Evolutionary conservation across 2,329 filamentous ascomycete species (phyloP).

Genomic region (Neonectria sp.): DNA sequence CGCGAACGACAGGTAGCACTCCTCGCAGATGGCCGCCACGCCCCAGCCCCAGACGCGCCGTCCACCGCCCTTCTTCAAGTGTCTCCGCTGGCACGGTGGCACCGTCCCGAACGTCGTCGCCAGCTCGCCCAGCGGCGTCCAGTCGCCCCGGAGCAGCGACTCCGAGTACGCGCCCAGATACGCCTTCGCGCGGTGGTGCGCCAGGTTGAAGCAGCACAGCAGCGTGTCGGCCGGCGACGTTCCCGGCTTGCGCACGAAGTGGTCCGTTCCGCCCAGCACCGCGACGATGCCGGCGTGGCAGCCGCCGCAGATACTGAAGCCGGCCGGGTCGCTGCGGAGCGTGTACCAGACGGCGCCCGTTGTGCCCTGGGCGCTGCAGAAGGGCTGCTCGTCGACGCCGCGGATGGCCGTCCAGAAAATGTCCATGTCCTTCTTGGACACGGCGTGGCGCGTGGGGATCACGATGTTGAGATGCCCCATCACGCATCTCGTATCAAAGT

Average conservation of each 20-base stretch:
- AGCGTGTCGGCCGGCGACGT: conserved; percentile 34
- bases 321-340: conserved; percentile 47
- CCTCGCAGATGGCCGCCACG: conserved; percentile 53
- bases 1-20: conserved; percentile 54
- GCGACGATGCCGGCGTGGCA: conserved; percentile 54
- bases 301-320: conserved; percentile 55
- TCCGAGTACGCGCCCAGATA: conserved; percentile 46
- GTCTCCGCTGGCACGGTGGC: conserved; percentile 43
- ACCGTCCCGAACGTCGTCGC: conserved; percentile 50
- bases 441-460: conserved; percentile 50
- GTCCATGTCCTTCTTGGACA: conserved; percentile 48
- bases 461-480: conserved; percentile 51
- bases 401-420: conserved; percentile 53
- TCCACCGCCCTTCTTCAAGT: conserved; percentile 27
- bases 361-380: conserved; percentile 51
- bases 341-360: conserved; percentile 53
- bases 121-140: conserved; percentile 46
- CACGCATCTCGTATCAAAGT: conserved; percentile 43
- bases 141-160: conserved; percentile 47
- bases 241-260: conserved; percentile 48
- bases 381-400: conserved; percentile 47
- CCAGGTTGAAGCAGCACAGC: conserved; percentile 54
- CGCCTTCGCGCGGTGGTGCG: conserved; percentile 46
- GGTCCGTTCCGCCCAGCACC: conserved; percentile 47
- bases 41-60: conserved; percentile 56